Evolutionary conservation across 306 rosid species (phyloP).

Genomic region (Citrullus colocynthis): DNA sequence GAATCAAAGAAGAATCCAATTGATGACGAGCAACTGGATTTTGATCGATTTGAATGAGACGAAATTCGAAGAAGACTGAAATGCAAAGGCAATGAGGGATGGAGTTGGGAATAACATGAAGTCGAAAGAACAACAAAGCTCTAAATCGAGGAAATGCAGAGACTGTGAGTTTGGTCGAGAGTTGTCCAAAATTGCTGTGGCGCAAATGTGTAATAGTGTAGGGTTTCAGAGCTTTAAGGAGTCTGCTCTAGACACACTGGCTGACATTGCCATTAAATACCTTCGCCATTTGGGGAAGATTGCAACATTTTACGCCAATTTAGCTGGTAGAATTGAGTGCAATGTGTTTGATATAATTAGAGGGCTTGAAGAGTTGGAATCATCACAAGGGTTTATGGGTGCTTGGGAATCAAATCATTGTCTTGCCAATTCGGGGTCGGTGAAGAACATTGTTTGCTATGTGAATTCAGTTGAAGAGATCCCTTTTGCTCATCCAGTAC

Average conservation of each 20-base stretch:
- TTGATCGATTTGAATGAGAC: neutral
- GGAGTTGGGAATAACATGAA: constrained; percentile 23
- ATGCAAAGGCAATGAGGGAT: constrained; percentile 31
- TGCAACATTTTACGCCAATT: constrained; percentile 39
- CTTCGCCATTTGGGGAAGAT: constrained; percentile 51
- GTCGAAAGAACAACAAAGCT: constrained; percentile 16
- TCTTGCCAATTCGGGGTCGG: constrained; percentile 20
- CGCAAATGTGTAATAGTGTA: constrained; percentile 47
- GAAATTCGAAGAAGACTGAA: neutral
- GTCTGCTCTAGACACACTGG: constrained; percentile 49
- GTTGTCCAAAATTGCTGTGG: constrained; percentile 42
- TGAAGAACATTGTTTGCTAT: constrained; percentile 25
- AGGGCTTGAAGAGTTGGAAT: constrained; percentile 48
- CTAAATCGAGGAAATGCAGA: constrained; percentile 11
- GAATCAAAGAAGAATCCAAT: neutral
- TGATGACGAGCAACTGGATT: too few relatives aligned
- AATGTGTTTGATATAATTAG: constrained; percentile 52
- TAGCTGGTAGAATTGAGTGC: constrained; percentile 56
- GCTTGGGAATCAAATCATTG: constrained; percentile 27
- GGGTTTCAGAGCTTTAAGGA: constrained; percentile 49
- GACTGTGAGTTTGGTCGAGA: constrained; percentile 48
- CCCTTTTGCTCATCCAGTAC: constrained; percentile 61
- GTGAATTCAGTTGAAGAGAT: constrained; percentile 38
- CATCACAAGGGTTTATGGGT: constrained; percentile 40
- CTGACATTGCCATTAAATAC: constrained; percentile 55